Base-by-base conservation (phyloP, 192 early-diverging fungal genomes). In the Allomyces arbusculus region DNA sequence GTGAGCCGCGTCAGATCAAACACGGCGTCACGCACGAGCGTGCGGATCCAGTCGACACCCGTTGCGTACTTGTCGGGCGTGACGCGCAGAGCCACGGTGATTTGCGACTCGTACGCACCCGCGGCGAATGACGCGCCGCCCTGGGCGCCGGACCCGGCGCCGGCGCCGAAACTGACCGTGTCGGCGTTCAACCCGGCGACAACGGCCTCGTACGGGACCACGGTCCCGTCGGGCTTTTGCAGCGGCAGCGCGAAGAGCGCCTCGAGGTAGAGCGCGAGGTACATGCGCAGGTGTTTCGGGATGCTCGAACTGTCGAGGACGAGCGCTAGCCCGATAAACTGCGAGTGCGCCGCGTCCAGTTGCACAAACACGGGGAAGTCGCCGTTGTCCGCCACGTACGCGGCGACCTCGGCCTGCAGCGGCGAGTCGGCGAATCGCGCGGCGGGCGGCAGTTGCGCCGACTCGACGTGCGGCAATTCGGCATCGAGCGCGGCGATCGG, bases 161-260 rank as follows among this genome's bases (percentile, higher is more conserved):
- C 66, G 24, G 73, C 73, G 44, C 67, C 66, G 63, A 75, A 78
- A n/a, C 73, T 70, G 16, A 84, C 65, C 5, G 80, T 84, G 24
- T 84, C 82, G 64, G 78, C 72, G 50, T 76, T 75, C 40, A 84
- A 62, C n/a, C 70, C 72, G 43, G 75, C 77, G 10, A 81, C 74
- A 10, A 84, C 77, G 20, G 74, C 71, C 69, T 84, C 82, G 63
- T 78, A 81, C 11, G 70, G 24, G 6, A 75, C 68, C 40, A 71
- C 63, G 10, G 67, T 67, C 3, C 77, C 75, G 11, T 73, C 66
- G 14, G 70, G 66, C 12, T 68, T 68, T 12, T 76, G 70, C 25
- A 84, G 55, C 12, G 82, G 82, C 1, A 81, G 66, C 7, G 76
- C 74, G 67, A 76, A 84, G 43, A 84, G 73, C 10, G 82, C 73